phyloP scores from a whole-genome alignment of 1,284 basidiomycete genomes.

The Pholiota adiposa region DNA sequence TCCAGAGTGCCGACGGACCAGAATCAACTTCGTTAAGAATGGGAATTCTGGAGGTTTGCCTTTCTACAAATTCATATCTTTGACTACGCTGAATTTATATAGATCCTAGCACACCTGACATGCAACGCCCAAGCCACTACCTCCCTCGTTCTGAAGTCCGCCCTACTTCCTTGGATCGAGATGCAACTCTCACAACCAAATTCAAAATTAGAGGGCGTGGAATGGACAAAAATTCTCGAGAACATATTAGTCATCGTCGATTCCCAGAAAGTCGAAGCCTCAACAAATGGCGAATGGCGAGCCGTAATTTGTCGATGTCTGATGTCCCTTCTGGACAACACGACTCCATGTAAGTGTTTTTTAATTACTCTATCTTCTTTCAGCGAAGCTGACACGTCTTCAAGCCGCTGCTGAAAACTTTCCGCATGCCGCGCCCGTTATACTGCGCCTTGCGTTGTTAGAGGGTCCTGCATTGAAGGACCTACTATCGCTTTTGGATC shows the following conservation, averaged over 20 bases:
- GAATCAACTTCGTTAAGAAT: conserved; percentile 57
- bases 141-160: conserved; percentile 70
- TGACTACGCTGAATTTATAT: conserved; percentile 14
- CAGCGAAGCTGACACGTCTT: neutral
- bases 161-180: conserved; percentile 79
- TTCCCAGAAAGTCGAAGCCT: conserved; percentile 48
- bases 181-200: conserved; percentile 58
- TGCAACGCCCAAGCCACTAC: conserved; percentile 67
- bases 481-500: conserved; percentile 38
- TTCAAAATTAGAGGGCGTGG: conserved; percentile 48
- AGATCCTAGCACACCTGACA: conserved; percentile 77
- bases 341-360: conserved; percentile 29
- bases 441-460: conserved; percentile 46
- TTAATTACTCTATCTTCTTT: conserved; percentile 2
- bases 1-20: conserved; percentile 55
- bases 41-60: conserved; percentile 68
- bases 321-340: conserved; percentile 40
- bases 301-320: conserved; percentile 56
- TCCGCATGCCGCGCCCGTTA: conserved; percentile 36
- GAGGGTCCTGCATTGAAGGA: conserved; percentile 31
- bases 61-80: neutral
- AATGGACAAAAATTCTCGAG: conserved; percentile 74
- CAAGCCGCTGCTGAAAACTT: conserved; percentile 31
- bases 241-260: conserved; percentile 63
- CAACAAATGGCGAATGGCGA: conserved; percentile 63